These are phyloP conservation scores for Ustilago xerochloae DNA, from an alignment of 1,284 basidiomycete species.

Conservation along the genomic window DNA sequence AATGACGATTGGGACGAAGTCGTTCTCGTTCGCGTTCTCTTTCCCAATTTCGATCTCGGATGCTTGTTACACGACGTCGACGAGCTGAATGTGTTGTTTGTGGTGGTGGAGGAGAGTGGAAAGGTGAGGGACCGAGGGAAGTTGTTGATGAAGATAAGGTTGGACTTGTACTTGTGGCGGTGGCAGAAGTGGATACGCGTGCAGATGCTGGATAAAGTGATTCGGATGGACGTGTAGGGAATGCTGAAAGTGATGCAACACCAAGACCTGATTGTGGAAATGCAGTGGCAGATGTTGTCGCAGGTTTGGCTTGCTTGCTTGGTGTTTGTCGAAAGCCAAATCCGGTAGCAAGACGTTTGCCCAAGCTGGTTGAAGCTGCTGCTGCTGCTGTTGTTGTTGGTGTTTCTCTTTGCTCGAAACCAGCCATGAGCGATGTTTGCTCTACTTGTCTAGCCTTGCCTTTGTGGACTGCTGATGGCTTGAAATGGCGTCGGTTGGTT, in stretches of 20 bases:
- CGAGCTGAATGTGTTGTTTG: too few species aligned
- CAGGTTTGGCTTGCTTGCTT: constrained; percentile 10
- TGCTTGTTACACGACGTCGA: constrained; percentile 42
- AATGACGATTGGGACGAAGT: constrained; percentile 32
- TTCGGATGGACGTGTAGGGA: constrained; percentile 13
- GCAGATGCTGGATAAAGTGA: constrained; percentile 14
- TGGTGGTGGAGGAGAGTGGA: constrained; percentile 32
- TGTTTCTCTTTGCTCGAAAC: constrained; percentile 16
- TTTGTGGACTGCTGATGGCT: constrained; percentile 17
- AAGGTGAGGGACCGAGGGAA: constrained; percentile 31
- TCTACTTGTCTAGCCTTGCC: constrained; percentile 33
- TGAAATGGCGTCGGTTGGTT: constrained; percentile 5
- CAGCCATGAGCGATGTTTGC: constrained; percentile 26
- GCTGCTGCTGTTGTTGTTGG: too few species aligned
- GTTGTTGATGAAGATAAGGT: constrained; percentile 4
- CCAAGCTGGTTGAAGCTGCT: constrained; percentile 29
- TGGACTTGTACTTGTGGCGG: neutral
- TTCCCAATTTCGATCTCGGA: constrained; percentile 42
- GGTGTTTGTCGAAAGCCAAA: constrained; percentile 35
- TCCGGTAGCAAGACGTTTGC: constrained; percentile 30
- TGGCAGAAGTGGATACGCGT: neutral
- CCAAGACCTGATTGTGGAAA: constrained; percentile 2
- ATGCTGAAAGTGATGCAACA: neutral
- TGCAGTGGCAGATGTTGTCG: neutral
- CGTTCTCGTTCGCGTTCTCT: constrained; percentile 38